Base-by-base conservation (phyloP, 1,139 yeast species). In the Komagataea norvegica region DNA sequence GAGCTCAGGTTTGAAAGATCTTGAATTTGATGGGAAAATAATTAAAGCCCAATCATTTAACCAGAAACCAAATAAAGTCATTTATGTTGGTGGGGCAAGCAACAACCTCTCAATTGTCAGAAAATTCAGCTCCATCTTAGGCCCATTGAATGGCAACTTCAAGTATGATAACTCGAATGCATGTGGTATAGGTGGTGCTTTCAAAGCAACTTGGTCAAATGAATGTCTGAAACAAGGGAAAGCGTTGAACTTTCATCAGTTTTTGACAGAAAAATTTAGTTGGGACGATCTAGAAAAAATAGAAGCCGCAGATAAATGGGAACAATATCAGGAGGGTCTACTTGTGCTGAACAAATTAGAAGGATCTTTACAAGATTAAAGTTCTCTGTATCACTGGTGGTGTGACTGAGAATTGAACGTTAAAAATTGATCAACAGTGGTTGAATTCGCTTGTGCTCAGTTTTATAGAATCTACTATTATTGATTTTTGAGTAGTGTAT, bases 101-200 rank as follows among this genome's bases (percentile, higher is more conserved):
- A 74, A 76, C 37, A 88, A 88, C 59, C 47, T 57, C 23, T 74
- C 86, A 21, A 80, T 88, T 36, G 78, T 87, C 31, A 58, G 62
- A 19, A 80, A 77, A 43, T 80, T 85, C 70, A 77, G 89, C 4
- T 68, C 80, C 11, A 79, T 88, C 7, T 61, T 88, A 28, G 88
- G 89, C 5, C 70, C 75, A 8, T 44, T 54, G 3, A 65, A 72
- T 15, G 93, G 91, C 3, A 77, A 82, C 41, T 86, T 62, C 58
- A 74, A 77, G 46, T 81, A 82, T 21, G 91, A 85, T 52, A 74
- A 86, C 34, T 79, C 91, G 6, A 88, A 88, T 60, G 94, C 96
- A 1, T 88, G 96, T 69, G 96, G 96, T 2, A 64, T 85, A 34
- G 96, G 96, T n/a, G 95, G 96, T 5, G 94, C 95, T 29, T 84